Evolutionary conservation across 352 stramenopile genomes (phyloP).

Genomic region (Phytophthora capsici): DNA sequence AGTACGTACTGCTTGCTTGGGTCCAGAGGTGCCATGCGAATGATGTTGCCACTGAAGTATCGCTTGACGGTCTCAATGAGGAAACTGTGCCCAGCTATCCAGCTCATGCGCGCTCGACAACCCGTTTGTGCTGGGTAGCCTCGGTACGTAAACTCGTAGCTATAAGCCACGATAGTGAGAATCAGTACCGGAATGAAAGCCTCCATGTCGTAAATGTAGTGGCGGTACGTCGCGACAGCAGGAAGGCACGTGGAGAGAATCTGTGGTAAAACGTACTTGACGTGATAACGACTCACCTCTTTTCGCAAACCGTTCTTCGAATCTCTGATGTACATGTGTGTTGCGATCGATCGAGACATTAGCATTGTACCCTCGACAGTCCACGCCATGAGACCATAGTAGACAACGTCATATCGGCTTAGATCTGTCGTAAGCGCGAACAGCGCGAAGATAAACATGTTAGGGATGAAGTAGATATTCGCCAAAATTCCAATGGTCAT

Average conservation of each 20-base stretch:
- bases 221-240: conserved; percentile 39
- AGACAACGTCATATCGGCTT: conserved; percentile 22
- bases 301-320: conserved; percentile 48
- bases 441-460: conserved; percentile 49
- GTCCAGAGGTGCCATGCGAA: conserved; percentile 57
- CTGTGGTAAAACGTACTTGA: conserved; percentile 58
- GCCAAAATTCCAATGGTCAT: conserved; percentile 48
- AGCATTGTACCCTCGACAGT: conserved; percentile 55
- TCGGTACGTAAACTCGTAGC: conserved; percentile 63
- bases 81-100: conserved; percentile 38
- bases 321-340: conserved; percentile 56
- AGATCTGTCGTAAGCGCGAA: conserved; percentile 53
- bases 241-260: conserved; percentile 41
- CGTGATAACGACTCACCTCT: conserved; percentile 43
- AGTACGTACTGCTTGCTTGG: conserved; percentile 67
- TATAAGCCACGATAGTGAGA: conserved; percentile 52
- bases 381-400: conserved; percentile 45
- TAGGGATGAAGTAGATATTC: conserved; percentile 71
- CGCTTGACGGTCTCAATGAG: conserved; percentile 55
- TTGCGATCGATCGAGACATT: conserved; percentile 50
- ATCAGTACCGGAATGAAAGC: conserved; percentile 42
- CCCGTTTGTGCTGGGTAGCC: conserved; percentile 62
- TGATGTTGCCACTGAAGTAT: conserved; percentile 68
- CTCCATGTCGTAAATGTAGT: conserved; percentile 51
- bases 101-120: conserved; percentile 43